Percentiles rank a stretch among this genome's conserved stretches.
phyloP scores from a whole-genome alignment of 768 basidiomycete genomes.

The Auriscalpium orientale region DNA sequence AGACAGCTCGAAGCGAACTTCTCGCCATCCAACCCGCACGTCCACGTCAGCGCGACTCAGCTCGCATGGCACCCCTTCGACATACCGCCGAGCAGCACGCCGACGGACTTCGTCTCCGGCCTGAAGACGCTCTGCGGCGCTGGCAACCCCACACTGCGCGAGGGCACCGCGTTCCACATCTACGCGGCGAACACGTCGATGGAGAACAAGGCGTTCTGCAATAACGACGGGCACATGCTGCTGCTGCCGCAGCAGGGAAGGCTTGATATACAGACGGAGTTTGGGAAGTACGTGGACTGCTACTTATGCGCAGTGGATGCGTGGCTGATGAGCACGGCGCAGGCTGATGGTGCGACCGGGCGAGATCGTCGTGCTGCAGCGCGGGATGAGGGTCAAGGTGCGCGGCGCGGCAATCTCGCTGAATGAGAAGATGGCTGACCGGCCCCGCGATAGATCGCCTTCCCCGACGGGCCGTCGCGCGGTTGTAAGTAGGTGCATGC shows the following conservation, averaged over 20 bases:
- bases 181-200: slow-evolving; percentile 55
- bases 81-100: slow-evolving; percentile 33
- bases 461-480: slow-evolving; percentile 17
- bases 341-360: slow-evolving; percentile 59
- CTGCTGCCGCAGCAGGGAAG: slow-evolving; percentile 60
- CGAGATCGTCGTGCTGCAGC: slow-evolving; percentile 57
- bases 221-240: slow-evolving; percentile 60
- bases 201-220: slow-evolving; percentile 52
- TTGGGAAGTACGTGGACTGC: slow-evolving; percentile 43
- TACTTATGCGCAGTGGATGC: neutral
- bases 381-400: slow-evolving; percentile 63
- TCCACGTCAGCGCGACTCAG: slow-evolving; percentile 55
- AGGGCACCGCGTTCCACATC: slow-evolving; percentile 59
- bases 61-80: slow-evolving; percentile 60
- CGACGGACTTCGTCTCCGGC: slow-evolving; percentile 50
- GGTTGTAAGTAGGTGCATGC: slow-evolving; percentile 7
- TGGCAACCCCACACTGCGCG: slow-evolving; percentile 53
- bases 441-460: neutral
- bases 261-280: slow-evolving; percentile 63
- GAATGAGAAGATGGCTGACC: slow-evolving; percentile 55
- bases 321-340: neutral
- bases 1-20: slow-evolving; percentile 56
- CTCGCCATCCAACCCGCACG: slow-evolving; percentile 49
- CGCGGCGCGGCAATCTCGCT: slow-evolving; percentile 23
- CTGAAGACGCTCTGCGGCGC: slow-evolving; percentile 58